Evolutionary conservation across 2,329 filamentous ascomycete genomes (phyloP), one percentile per base, ranked within the genome.

Genomic region (Stemphylium beticola): DNA sequence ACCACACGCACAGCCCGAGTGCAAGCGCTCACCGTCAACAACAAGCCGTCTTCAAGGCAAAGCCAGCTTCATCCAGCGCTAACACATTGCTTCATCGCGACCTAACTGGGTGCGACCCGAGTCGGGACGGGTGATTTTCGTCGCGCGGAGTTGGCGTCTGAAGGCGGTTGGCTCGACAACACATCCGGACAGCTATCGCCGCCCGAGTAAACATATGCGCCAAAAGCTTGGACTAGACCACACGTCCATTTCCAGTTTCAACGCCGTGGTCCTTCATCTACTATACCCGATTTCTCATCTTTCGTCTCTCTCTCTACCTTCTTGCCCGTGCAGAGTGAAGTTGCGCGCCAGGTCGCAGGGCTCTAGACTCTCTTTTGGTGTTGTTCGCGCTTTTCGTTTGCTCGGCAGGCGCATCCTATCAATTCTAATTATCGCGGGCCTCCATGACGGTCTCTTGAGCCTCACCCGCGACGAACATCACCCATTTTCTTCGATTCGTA

Each of bases 231-330:
- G 60, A 55, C 61, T 43, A 34, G 36, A 31, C 52, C 53, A 43
- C 49, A 58, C 49, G 53, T 59, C 62, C 65, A 61, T 61, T 62
- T 66, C 61, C 69, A 64, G 58, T 57, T 40, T 60, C 62, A 49
- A 53, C 64, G 64, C 67, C 61, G 65, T 60, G 36, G 54, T 63
- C 64, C 44, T 56, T 55, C 52, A 51, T 58, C 59, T 62, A 46
- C 57, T 33, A 58, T 50, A 57, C 62, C 55, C 55, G 55, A 54
- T 50, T 54, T 49, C 62, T 49, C 65, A 69, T 71, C 69, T 64
- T 65, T 60, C 66, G 64, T 66, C 69, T 55, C 65, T 59, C 71
- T 72, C 65, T 68, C 17, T 44, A 24, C 31, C 42, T 34, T 45
- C 31, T 66, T 61, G 65, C 61, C 61, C 51, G 61, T 55, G 64